Conservation (phyloP, 164 flowering plant species). For the Paratinospora sagittata region DNA sequence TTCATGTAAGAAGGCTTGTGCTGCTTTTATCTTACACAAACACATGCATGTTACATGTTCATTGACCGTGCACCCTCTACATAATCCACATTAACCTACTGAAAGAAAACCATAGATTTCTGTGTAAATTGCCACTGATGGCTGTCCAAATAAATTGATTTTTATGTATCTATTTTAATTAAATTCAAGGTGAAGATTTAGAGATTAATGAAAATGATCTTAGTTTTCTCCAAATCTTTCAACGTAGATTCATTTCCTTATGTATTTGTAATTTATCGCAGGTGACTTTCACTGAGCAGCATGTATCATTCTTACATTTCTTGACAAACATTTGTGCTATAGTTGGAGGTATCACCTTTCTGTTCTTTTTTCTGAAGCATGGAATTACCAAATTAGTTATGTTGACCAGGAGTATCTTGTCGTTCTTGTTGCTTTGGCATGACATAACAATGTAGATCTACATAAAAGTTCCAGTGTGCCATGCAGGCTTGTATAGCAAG, state of each 20-base stretch:
- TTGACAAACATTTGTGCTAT: slow-evolving; percentile 84
- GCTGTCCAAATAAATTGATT: neutral
- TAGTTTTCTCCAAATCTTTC: neutral
- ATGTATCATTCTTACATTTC: slow-evolving; percentile 73
- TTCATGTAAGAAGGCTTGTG: neutral
- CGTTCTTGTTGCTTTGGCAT: neutral
- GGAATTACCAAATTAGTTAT: neutral
- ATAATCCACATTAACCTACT: neutral
- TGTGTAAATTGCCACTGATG: neutral
- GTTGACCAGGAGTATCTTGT: neutral
- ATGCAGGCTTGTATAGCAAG: neutral
- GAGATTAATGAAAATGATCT: neutral
- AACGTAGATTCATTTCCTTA: neutral
- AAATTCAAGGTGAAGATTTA: neutral
- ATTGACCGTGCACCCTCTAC: too few species aligned
- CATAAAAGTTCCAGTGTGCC: neutral
- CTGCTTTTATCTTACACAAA: too few species aligned
- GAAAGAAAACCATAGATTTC: neutral
- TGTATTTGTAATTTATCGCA: slow-evolving; percentile 18
- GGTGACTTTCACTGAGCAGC: slow-evolving; percentile 73
- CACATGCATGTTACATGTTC: too few species aligned
- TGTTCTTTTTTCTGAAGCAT: neutral
- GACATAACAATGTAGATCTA: neutral
- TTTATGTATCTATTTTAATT: neutral
- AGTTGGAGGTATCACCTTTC: slow-evolving; percentile 52